Evolutionary conservation across 306 rosid species (phyloP).

Genomic region (Alnus glutinosa): DNA sequence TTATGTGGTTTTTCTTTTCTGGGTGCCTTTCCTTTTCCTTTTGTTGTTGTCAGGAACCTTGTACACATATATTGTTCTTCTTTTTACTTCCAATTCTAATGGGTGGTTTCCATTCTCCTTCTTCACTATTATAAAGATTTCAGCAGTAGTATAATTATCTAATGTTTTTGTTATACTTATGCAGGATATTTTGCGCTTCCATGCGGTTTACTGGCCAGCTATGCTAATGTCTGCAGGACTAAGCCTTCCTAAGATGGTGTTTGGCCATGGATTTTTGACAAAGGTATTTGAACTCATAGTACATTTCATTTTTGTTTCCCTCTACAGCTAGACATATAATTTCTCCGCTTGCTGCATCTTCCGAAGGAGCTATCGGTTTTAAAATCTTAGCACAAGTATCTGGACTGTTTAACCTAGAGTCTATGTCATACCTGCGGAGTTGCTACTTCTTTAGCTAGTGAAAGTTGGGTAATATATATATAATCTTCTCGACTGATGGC

Average conservation of each 20-base stretch:
- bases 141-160: not conserved
- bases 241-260: constrained; percentile 87
- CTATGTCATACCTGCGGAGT: not conserved
- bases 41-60: constrained; percentile 4
- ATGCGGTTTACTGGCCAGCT: constrained; percentile 99
- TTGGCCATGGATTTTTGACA: constrained; percentile 96
- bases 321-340: constrained; percentile 12
- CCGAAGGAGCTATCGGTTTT: constrained; percentile 12
- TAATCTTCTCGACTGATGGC: too few species aligned
- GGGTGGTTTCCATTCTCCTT: not conserved
- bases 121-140: not conserved
- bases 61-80: not conserved
- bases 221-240: constrained; percentile 97
- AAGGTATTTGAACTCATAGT: constrained; percentile 58
- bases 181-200: constrained; percentile 95
- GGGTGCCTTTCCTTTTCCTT: not conserved
- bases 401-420: not conserved
- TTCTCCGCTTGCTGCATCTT: constrained; percentile 4
- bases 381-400: not conserved
- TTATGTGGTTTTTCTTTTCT: not conserved
- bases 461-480: too few species aligned
- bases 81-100: not conserved
- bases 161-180: constrained; percentile 25
- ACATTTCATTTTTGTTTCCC: constrained; percentile 21
- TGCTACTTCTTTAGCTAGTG: too few species aligned